Percentiles rank a stretch among this genome's conserved stretches.
Conservation (phyloP, 1,284 basidiomycete genomes). For the Laetiporus sulphureus region DNA sequence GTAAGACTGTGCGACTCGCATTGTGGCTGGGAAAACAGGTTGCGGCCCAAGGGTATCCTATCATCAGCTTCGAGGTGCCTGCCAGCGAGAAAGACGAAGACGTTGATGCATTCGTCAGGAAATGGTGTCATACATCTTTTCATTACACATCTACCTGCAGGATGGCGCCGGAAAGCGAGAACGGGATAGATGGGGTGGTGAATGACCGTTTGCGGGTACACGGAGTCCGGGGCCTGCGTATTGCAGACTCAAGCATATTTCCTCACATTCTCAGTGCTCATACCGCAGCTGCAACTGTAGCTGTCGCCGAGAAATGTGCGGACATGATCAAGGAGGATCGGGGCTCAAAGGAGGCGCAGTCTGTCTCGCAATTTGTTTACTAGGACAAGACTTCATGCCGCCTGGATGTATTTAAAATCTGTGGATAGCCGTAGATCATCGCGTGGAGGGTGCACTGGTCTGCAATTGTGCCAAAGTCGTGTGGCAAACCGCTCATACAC, state of each 20-base stretch:
- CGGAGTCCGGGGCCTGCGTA: slow-evolving; percentile 33
- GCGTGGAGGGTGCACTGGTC: too few species aligned
- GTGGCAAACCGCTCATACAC: too few species aligned
- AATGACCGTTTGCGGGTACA: slow-evolving; percentile 43
- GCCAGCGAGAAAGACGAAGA: slow-evolving; percentile 18
- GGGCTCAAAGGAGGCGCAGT: too few species aligned
- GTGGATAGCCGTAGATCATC: too few species aligned
- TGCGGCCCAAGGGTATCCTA: slow-evolving; percentile 26
- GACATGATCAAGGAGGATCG: slow-evolving; percentile 8
- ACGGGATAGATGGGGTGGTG: slow-evolving; percentile 19
- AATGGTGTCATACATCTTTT: slow-evolving; percentile 24
- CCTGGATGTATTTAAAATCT: too few species aligned
- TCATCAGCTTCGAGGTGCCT: slow-evolving; percentile 25
- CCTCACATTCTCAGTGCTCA: slow-evolving; percentile 30
- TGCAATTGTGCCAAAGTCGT: too few species aligned
- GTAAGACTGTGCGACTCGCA: slow-evolving; percentile 16
- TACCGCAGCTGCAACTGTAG: slow-evolving; percentile 28
- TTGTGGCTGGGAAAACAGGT: slow-evolving; percentile 18
- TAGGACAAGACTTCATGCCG: too few species aligned
- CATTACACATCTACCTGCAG: slow-evolving; percentile 32
- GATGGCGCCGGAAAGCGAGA: slow-evolving; percentile 29
- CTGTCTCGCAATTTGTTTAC: too few species aligned
- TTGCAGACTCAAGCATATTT: slow-evolving; percentile 36
- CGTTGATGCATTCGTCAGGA: slow-evolving; percentile 20
- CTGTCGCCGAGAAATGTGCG: slow-evolving; percentile 31